Base-by-base conservation (phyloP, 2,329 filamentous ascomycete genomes). In the Herpotrichia juniperi region DNA sequence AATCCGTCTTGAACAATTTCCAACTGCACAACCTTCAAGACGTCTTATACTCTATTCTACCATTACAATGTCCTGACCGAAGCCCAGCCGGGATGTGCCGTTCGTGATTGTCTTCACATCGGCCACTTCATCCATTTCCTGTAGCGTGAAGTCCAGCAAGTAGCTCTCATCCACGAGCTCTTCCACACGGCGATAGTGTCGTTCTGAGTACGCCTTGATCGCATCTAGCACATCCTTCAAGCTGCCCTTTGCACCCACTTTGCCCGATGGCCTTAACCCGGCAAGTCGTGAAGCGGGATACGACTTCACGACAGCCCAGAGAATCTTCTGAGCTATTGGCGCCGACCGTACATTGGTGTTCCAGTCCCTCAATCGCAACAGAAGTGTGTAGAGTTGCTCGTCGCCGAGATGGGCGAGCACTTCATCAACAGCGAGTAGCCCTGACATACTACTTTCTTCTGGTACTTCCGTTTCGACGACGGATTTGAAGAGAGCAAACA, bases 131-230 rank as follows among this genome's bases (percentile, higher is more conserved):
- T 96, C 92, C 93, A 97, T 97, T 78, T 96, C 90, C 66, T 87
- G 84, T 57, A 97, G 79, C 57, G 93, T 96, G 82, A 96, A 97
- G 74, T 96, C 91, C 34, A 97, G 84, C 65, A 99, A 76, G 75
- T 93, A 97, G 69, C 93, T 96, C 78, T 97, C 94, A 70, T 97
- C 93, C 34, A 93, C 86, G 63, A 97, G 78, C 67, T 96, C 93
- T 71, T 96, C 93, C 62, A 94, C 83, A 48, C 93, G 83, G 73
- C 88, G 89, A 74, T 96, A 97, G 73, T 99, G 94, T 59, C 93
- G 84, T 74, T 97, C 92, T 0, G 93, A 96, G 71, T 99, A 97
- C 14, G 89, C 90, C 62, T 86, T 87, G 52, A 99, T 79, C n/a
- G 88, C 93, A 61, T 93, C 89, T 32, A 97, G 74, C 3, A 99